phyloP scores from a whole-genome alignment of 202 grass and related monocot genomes.

The Schoenoplectus tabernaemontani region DNA sequence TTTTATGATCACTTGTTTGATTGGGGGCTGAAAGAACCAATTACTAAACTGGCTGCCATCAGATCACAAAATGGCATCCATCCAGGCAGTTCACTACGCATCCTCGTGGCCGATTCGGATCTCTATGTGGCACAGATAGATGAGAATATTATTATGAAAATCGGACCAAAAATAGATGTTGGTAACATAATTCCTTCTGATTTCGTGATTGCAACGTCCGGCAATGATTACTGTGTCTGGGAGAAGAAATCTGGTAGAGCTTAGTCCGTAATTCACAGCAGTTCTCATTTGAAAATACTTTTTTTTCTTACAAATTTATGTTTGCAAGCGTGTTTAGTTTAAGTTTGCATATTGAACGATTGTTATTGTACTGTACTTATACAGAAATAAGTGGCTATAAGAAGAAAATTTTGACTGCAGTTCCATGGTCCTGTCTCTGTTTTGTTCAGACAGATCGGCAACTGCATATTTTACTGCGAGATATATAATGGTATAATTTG shows the following conservation, averaged over 20 bases:
- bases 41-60: slow-evolving; percentile 34
- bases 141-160: slow-evolving; percentile 51
- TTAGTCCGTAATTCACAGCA: not conserved
- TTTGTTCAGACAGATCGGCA: not conserved
- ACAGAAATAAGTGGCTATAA: not conserved
- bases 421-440: not conserved
- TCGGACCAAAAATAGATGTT: slow-evolving; percentile 39
- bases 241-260: slow-evolving; percentile 32
- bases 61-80: slow-evolving; percentile 44
- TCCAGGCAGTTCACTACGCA: slow-evolving; percentile 42
- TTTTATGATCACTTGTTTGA: slow-evolving; percentile 78
- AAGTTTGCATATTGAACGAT: slow-evolving; percentile 18
- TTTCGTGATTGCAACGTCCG: slow-evolving; percentile 38
- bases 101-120: slow-evolving; percentile 50
- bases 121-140: slow-evolving; percentile 57
- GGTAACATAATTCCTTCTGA: slow-evolving; percentile 52
- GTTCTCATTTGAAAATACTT: not conserved
- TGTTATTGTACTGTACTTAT: not conserved
- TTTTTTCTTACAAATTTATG: not conserved
- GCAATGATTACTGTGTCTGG: slow-evolving; percentile 68
- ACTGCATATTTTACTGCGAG: not conserved
- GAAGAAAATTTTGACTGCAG: not conserved
- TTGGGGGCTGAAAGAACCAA: slow-evolving; percentile 63
- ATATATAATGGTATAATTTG: not conserved
- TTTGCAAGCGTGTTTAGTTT: slow-evolving; percentile 2